Evolutionary conservation across 2,329 filamentous ascomycete genomes (phyloP), one percentile per base, ranked within the genome.

Genomic region (Pseudopithomyces maydicus): DNA sequence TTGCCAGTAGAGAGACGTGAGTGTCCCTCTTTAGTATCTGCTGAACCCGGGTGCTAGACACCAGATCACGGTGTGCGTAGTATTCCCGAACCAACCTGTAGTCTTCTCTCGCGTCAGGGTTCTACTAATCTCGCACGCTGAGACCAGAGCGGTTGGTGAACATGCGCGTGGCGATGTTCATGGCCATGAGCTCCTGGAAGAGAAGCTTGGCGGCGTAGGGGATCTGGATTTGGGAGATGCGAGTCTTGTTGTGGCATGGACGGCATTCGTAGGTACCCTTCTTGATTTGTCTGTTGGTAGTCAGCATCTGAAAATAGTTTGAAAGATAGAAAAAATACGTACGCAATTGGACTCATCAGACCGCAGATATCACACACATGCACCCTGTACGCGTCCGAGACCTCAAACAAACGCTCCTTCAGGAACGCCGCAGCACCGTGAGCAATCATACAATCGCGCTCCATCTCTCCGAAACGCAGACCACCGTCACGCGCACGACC

Each of bases 391-490:
- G 95, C 94, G 81, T 99, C 95, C 52, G 92, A 97, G 49, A 99
- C 95, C 76, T 98, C 94, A 71, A 99, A 97, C 56, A 99, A 80
- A 71, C 95, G 88, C 82, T 99, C 95, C 81, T 99, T 99, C 73
- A 99, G 80, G 85, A 99, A 99, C 1, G 93, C 90, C 53, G 92
- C 94, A 3, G 96, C 95, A 74, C 95, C 95, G 76, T 99, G 96
- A n/a, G 96, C 92, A 82, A 99, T 99, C 95, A 99, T 99, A 77
- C 95, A 99, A 86, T 99, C 96, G 81, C 96, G 94, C 80, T 99
- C 96, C 95, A 99, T 99, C 84, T 99, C 95, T 88, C 95, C 95
- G 87, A 99, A 99, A 75, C 96, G 94, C 43, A 99, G 85, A 82
- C 95, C 95, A 85, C 95, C 95, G 75, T 99, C 96, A 79, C 96